A percentile compares a stretch with the other conserved stretches of the same genome.
phyloP scores from a whole-genome alignment of 2,329 filamentous ascomycete species.

The Lachnellula hyalina region DNA sequence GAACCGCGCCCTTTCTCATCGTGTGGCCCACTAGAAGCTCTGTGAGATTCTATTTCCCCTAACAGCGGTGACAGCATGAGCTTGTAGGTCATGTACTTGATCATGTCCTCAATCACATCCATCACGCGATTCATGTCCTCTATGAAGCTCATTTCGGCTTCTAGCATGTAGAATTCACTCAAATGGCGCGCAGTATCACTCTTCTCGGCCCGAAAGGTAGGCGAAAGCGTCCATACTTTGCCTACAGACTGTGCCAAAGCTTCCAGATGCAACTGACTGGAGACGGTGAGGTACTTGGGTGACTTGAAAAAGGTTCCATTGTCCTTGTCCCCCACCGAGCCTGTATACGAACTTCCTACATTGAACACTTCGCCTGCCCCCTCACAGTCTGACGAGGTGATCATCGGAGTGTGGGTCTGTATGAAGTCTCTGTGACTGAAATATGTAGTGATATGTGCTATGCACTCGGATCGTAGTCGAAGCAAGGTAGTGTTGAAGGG shows the following conservation, averaged over 20 bases:
- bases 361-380: conserved; percentile 92
- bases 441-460: conserved; percentile 67
- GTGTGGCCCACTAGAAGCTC: neutral
- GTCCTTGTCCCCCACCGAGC: conserved; percentile 26
- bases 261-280: conserved; percentile 89
- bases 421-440: conserved; percentile 68
- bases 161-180: conserved; percentile 98
- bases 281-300: conserved; percentile 94
- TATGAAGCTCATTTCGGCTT: conserved; percentile 81
- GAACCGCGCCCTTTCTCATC: conserved; percentile 41
- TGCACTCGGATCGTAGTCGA: conserved; percentile 75
- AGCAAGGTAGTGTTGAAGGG: conserved; percentile 76
- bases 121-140: conserved; percentile 67
- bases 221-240: conserved; percentile 89
- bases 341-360: conserved; percentile 37
- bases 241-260: conserved; percentile 82
- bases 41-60: conserved; percentile 41
- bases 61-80: conserved; percentile 41
- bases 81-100: conserved; percentile 51
- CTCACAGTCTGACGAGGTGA: conserved; percentile 96
- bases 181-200: conserved; percentile 92
- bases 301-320: conserved; percentile 68
- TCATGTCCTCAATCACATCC: conserved; percentile 72
- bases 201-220: conserved; percentile 87
- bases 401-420: conserved; percentile 86